Percentiles rank a stretch among this genome's conserved stretches.
phyloP scores from a whole-genome alignment of 139 green algal species.

The Asterochloris sp. region DNA sequence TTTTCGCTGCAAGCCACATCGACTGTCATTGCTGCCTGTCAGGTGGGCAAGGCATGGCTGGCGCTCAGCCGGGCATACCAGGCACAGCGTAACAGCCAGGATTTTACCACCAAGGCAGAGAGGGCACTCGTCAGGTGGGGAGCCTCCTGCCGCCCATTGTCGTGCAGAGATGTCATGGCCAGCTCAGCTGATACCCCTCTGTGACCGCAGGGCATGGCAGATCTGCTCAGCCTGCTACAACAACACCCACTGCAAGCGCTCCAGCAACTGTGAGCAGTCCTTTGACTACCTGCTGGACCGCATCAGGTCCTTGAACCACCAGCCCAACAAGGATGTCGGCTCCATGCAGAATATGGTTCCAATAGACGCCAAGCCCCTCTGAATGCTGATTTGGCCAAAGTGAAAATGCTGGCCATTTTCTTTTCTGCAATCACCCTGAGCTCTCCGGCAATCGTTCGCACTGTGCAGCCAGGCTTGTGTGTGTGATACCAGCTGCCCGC shows the following conservation, averaged over 20 bases:
- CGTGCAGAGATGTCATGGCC: neutral
- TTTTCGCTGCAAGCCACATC: too few relatives aligned
- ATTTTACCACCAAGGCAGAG: conserved; percentile 6
- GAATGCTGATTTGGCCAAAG: too few relatives aligned
- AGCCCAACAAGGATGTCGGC: conserved; percentile 14
- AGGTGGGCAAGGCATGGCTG: conserved; percentile 28
- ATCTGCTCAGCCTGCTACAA: conserved; percentile 16
- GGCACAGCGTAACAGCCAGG: neutral
- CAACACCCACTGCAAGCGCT: neutral
- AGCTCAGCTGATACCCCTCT: neutral
- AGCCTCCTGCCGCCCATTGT: neutral
- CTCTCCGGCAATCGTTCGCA: too few relatives aligned
- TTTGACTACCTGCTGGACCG: conserved; percentile 16
- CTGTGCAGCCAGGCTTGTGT: too few relatives aligned
- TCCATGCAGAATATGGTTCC: conserved; percentile 21
- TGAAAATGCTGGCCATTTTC: too few relatives aligned
- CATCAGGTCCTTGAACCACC: conserved; percentile 9
- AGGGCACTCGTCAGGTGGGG: conserved; percentile 6
- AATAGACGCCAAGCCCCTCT: conserved; percentile 1
- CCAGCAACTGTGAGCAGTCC: conserved; percentile 18
- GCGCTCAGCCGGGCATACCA: conserved; percentile 19
- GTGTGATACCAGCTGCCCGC: too few relatives aligned
- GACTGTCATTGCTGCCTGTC: neutral
- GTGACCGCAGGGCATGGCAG: conserved; percentile 11
- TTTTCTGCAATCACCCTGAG: too few relatives aligned